Conservation (phyloP, 108 stramenopile genomes). For the Cyclotella kingstonii region DNA sequence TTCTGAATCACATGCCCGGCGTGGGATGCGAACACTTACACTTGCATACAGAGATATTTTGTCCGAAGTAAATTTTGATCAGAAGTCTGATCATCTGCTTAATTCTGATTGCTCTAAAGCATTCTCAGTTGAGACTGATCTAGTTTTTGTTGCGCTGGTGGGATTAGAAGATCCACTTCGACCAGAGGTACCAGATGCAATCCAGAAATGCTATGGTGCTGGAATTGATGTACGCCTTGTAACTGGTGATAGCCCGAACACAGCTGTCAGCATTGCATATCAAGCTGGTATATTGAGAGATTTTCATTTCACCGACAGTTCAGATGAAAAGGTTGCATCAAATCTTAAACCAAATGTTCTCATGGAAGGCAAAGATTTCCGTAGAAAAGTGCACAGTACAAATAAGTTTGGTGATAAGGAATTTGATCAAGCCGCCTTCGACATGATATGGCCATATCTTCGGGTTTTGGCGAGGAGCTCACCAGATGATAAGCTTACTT, state of each 20-base stretch:
- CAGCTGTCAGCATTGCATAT: slow-evolving; percentile 82
- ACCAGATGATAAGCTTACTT: slow-evolving; percentile 81
- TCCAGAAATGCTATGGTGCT: slow-evolving; percentile 65
- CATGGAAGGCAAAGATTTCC: slow-evolving; percentile 81
- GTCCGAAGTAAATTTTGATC: slow-evolving; percentile 38
- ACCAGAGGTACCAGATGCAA: slow-evolving; percentile 72
- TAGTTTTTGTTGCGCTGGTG: slow-evolving; percentile 73
- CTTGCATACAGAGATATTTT: slow-evolving; percentile 56
- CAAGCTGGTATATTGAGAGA: slow-evolving; percentile 77
- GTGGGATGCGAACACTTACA: slow-evolving; percentile 71
- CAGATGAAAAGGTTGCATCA: slow-evolving; percentile 57
- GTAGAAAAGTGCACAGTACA: slow-evolving; percentile 56
- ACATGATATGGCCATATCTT: slow-evolving; percentile 78
- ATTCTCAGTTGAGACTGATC: slow-evolving; percentile 61
- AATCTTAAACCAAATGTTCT: slow-evolving; percentile 78
- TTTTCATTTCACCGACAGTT: slow-evolving; percentile 56
- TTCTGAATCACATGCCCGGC: slow-evolving; percentile 51
- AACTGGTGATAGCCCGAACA: slow-evolving; percentile 84
- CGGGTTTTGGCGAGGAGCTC: slow-evolving; percentile 78
- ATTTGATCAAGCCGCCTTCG: slow-evolving; percentile 45
- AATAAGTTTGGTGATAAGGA: slow-evolving; percentile 50
- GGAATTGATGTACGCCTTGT: slow-evolving; percentile 90
- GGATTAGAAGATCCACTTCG: slow-evolving; percentile 89
- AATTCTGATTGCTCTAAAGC: slow-evolving; percentile 45
- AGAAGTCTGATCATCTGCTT: slow-evolving; percentile 26